Percentiles rank a stretch among this genome's conserved stretches.
phyloP scores from a whole-genome alignment of 257 asterid genomes.

The Sherardia arvensis region DNA sequence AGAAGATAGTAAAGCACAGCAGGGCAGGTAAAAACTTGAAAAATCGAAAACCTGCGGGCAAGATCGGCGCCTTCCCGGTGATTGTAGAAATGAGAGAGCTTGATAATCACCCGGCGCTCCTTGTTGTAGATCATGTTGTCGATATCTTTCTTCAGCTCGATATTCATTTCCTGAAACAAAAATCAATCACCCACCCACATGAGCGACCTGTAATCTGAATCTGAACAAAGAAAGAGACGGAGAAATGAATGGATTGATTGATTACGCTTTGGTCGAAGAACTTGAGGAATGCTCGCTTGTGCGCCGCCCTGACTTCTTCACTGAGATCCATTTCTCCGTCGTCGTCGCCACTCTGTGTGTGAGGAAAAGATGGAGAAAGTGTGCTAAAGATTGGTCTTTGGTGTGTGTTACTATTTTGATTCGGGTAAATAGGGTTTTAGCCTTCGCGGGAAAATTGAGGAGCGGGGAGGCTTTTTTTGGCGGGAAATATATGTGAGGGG shows the following conservation, averaged over 20 bases:
- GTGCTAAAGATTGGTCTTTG: not conserved
- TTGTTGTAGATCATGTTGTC: constrained; percentile 52
- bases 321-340: constrained; percentile 59
- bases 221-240: not conserved
- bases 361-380: not conserved
- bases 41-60: constrained; percentile 61
- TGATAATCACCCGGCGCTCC: constrained; percentile 65
- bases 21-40: not conserved
- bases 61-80: constrained; percentile 67
- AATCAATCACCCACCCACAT: not conserved
- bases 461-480: constrained; percentile 20
- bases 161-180: constrained; percentile 45
- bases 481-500: constrained; percentile 26
- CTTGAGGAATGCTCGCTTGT: constrained; percentile 74
- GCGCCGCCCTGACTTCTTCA: constrained; percentile 72
- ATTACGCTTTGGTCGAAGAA: constrained; percentile 78
- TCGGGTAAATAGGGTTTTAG: constrained; percentile 13
- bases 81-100: constrained; percentile 76
- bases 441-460: constrained; percentile 54
- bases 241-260: not conserved
- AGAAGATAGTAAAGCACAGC: not conserved
- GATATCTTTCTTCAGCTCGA: constrained; percentile 49
- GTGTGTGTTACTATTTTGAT: not conserved
- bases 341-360: not conserved
- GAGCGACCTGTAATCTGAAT: not conserved